A percentile compares a stretch with the other conserved stretches of the same genome.
phyloP scores from a whole-genome alignment of 2,329 filamentous ascomycete genomes.

The Trichoderma aggressivum region DNA sequence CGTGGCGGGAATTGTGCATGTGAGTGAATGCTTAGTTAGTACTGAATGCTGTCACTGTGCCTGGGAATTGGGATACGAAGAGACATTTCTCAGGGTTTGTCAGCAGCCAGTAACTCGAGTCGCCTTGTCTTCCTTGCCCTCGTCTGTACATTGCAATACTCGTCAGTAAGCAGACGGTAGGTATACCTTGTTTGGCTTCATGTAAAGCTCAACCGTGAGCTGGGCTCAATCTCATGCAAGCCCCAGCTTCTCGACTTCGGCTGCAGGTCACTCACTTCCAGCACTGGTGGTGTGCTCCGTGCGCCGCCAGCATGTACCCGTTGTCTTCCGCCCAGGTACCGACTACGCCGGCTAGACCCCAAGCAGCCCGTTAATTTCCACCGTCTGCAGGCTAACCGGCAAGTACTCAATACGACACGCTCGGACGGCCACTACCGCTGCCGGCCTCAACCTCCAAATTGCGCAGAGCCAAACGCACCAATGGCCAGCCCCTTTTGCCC shows the following conservation, averaged over 20 bases:
- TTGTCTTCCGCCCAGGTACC: neutral
- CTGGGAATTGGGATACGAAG: neutral
- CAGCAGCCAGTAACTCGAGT: neutral
- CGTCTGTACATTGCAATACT: neutral
- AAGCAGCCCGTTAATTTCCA: neutral
- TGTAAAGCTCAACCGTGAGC: neutral
- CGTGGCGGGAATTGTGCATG: neutral
- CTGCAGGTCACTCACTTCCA: slow-evolving; percentile 1
- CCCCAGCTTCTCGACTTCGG: neutral
- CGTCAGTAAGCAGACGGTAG: neutral
- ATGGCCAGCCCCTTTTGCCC: slow-evolving; percentile 19
- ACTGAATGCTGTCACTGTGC: too few relatives aligned
- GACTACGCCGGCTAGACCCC: neutral
- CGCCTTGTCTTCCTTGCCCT: neutral
- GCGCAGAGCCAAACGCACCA: slow-evolving; percentile 12
- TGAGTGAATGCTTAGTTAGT: too few relatives aligned
- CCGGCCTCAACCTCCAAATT: neutral
- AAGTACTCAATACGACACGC: neutral
- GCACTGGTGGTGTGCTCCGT: slow-evolving; percentile 1
- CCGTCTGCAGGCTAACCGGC: neutral
- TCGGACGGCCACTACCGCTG: neutral
- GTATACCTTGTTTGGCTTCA: neutral
- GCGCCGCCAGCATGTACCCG: neutral
- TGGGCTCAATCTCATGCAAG: slow-evolving; percentile 1
- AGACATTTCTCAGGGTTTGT: neutral